Percentiles rank a stretch among this genome's conserved stretches.
Evolutionary conservation across 2,329 filamentous ascomycete species (phyloP).

Genomic region (Metarhizium brunneum): DNA sequence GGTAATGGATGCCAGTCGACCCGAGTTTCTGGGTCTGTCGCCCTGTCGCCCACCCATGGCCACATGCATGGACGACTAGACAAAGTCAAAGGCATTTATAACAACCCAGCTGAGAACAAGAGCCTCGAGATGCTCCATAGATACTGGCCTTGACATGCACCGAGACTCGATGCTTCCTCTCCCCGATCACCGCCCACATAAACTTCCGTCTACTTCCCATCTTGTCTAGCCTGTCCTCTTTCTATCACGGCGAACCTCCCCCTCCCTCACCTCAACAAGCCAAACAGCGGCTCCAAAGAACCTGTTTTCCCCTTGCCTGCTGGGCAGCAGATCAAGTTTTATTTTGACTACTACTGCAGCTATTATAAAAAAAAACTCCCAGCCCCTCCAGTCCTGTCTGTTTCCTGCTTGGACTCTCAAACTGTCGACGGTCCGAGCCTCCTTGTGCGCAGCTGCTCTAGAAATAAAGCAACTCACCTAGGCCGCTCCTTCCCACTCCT

Average conservation of each 20-base stretch:
- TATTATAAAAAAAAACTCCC: too few species aligned
- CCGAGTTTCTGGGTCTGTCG: background rate
- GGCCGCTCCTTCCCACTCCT: background rate
- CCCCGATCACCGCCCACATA: background rate
- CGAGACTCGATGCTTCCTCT: background rate
- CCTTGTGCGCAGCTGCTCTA: background rate
- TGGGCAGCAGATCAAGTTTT: background rate
- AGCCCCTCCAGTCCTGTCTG: too few species aligned
- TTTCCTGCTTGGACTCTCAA: too few species aligned
- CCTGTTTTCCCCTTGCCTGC: background rate
- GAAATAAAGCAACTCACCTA: background rate
- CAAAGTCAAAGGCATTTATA: background rate
- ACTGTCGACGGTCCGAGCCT: too few species aligned
- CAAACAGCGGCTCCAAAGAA: background rate
- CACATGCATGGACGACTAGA: background rate
- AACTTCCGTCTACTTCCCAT: background rate
- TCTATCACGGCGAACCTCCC: background rate
- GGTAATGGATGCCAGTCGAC: background rate
- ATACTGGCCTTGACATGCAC: background rate
- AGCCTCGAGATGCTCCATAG: too few species aligned
- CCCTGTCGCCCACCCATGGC: background rate
- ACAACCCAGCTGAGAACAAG: too few species aligned
- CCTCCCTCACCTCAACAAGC: background rate
- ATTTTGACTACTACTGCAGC: too few species aligned
- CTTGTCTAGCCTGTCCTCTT: background rate